Percentiles rank a stretch among this genome's conserved stretches.
phyloP scores from a whole-genome alignment of 495 filamentous ascomycete species.

The Hypoxylon fragiforme region DNA sequence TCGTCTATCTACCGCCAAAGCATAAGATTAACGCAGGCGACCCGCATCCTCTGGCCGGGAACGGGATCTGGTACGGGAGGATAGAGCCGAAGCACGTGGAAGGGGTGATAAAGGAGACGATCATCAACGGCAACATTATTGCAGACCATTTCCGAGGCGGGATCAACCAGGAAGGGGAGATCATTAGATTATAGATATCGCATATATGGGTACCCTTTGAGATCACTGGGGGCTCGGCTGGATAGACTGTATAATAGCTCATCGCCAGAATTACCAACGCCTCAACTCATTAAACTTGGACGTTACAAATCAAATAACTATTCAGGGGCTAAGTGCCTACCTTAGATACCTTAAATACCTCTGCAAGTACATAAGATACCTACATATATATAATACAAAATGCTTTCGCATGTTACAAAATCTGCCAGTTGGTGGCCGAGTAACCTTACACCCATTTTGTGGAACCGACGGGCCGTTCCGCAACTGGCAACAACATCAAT shows the following conservation, averaged over 20 bases:
- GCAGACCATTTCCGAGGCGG: slow-evolving; percentile 74
- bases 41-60: slow-evolving; percentile 68
- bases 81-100: slow-evolving; percentile 86
- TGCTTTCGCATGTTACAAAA: background rate
- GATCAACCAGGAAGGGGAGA: slow-evolving; percentile 50
- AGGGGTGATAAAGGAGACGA: slow-evolving; percentile 80
- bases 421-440: background rate
- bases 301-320: too few relatives aligned
- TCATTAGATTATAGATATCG: slow-evolving; percentile 42
- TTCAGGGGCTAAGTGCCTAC: too few relatives aligned
- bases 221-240: too few relatives aligned
- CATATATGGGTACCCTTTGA: background rate
- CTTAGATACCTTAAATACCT: too few relatives aligned
- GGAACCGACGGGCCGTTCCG: background rate
- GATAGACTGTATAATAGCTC: too few relatives aligned
- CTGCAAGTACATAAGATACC: too few relatives aligned
- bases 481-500: slow-evolving; percentile 11
- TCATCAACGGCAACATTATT: slow-evolving; percentile 72
- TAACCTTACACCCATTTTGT: too few relatives aligned
- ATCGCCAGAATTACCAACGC: too few relatives aligned
- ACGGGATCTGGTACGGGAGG: slow-evolving; percentile 91
- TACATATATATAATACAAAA: too few relatives aligned
- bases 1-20: slow-evolving; percentile 77
- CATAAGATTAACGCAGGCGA: slow-evolving; percentile 42
- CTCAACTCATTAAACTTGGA: too few relatives aligned